phyloP scores from a whole-genome alignment of 208 protist genomes.

The Blastocrithidia nonstop region DNA sequence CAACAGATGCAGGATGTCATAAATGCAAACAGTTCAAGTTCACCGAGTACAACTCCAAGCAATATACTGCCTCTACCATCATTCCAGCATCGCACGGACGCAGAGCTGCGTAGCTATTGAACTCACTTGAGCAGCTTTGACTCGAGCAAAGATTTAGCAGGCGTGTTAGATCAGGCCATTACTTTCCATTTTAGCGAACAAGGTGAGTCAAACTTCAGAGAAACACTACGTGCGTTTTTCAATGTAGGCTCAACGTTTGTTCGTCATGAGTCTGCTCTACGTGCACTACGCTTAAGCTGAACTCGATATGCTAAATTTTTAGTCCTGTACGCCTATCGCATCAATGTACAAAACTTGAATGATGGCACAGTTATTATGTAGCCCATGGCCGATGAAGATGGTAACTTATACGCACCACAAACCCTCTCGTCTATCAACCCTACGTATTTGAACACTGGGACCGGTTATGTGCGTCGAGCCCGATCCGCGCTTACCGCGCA shows the following conservation, averaged over 20 bases:
- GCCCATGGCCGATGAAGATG: constrained; percentile 16
- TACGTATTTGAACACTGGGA: constrained; percentile 1
- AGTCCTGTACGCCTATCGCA: constrained; percentile 53
- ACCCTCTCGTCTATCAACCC: neutral
- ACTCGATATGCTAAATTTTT: constrained; percentile 75
- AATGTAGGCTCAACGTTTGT: constrained; percentile 27
- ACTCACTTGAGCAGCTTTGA: constrained; percentile 15
- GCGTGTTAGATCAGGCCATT: constrained; percentile 61
- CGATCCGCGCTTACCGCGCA: neutral
- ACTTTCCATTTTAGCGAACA: constrained; percentile 65
- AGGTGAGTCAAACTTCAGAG: constrained; percentile 13
- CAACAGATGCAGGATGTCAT: neutral
- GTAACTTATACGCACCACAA: neutral
- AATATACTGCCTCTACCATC: neutral
- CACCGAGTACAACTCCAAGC: neutral
- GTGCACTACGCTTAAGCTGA: constrained; percentile 15
- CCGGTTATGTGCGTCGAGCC: constrained; percentile 4
- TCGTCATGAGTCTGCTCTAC: constrained; percentile 16
- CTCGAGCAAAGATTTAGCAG: constrained; percentile 39
- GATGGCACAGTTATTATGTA: constrained; percentile 15
- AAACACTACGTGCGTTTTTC: constrained; percentile 39
- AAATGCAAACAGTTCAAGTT: neutral
- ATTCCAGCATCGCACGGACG: constrained; percentile 4
- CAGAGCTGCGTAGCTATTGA: constrained; percentile 8
- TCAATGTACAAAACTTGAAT: constrained; percentile 9